Conservation (phyloP, 2,329 filamentous ascomycete genomes). For the Thielaviopsis populi region DNA sequence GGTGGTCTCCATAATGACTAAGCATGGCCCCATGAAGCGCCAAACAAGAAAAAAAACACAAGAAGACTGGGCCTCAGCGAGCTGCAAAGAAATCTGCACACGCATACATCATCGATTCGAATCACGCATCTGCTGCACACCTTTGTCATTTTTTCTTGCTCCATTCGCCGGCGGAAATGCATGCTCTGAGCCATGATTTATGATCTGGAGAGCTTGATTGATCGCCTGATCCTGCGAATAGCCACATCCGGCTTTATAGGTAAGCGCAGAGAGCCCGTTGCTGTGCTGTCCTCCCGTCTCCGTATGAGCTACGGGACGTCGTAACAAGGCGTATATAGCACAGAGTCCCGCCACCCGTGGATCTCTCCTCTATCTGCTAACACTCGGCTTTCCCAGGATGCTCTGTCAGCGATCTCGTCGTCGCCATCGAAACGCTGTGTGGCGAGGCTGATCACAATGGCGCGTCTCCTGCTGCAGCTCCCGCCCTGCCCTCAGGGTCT, state of each 20-base stretch:
- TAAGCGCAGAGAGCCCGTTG: slow-evolving; percentile 9
- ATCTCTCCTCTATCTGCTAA: background rate
- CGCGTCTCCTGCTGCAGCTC: background rate
- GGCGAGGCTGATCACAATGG: background rate
- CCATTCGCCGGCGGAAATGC: background rate
- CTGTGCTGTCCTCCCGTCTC: background rate
- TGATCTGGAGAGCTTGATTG: slow-evolving; percentile 18
- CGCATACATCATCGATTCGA: slow-evolving; percentile 10
- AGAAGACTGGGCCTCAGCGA: background rate
- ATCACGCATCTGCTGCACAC: background rate
- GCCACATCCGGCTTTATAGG: slow-evolving; percentile 17
- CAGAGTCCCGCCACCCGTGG: background rate
- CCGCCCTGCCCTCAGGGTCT: background rate
- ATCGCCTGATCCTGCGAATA: slow-evolving; percentile 17
- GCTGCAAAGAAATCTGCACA: background rate
- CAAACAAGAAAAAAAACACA: background rate
- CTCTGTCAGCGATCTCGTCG: slow-evolving; percentile 5
- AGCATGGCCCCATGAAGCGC: background rate
- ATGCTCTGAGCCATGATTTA: slow-evolving; percentile 13
- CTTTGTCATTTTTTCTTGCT: slow-evolving; percentile 4
- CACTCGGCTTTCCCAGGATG: background rate
- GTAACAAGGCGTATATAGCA: background rate
- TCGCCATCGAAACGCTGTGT: slow-evolving; percentile 7
- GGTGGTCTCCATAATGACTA: background rate
- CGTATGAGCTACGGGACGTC: background rate